These are phyloP conservation scores for Zizania latifolia DNA, from an alignment of 176 grass and related monocot genomes.

Conservation along the genomic window DNA sequence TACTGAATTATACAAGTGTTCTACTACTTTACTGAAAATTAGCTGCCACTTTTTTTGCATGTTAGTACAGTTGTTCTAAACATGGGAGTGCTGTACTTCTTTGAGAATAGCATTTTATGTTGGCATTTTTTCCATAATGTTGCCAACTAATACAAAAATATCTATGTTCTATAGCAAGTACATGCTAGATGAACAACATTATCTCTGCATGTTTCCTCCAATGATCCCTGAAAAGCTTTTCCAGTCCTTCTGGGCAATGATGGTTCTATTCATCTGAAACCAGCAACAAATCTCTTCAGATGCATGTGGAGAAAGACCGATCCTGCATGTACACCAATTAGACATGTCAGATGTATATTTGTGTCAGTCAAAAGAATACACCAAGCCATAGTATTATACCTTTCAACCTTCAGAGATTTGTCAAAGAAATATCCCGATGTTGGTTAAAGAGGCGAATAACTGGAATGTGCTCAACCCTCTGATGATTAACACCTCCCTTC, in stretches of 20 bases:
- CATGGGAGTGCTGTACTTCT: neutral
- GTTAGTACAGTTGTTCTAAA: neutral
- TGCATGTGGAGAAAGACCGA: neutral
- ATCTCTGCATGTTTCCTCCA: neutral
- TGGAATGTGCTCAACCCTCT: slow-evolving; percentile 7
- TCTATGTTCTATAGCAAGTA: neutral
- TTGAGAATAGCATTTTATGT: neutral
- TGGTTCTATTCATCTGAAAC: neutral
- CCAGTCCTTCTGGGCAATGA: neutral
- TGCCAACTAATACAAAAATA: neutral
- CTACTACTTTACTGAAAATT: neutral
- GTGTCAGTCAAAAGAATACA: neutral
- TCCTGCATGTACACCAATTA: neutral
- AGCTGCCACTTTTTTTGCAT: neutral
- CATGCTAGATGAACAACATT: neutral
- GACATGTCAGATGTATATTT: neutral
- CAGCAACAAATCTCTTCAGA: neutral
- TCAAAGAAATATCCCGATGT: slow-evolving; percentile 12
- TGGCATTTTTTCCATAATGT: neutral
- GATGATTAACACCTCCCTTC: neutral
- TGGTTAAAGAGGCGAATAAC: neutral
- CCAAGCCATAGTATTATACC: neutral
- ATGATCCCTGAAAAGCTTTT: neutral
- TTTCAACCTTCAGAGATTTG: slow-evolving; percentile 15
- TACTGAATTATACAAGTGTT: neutral